phyloP scores from a whole-genome alignment of 192 early-diverging fungal genomes.

The Radiomyces spectabilis region DNA sequence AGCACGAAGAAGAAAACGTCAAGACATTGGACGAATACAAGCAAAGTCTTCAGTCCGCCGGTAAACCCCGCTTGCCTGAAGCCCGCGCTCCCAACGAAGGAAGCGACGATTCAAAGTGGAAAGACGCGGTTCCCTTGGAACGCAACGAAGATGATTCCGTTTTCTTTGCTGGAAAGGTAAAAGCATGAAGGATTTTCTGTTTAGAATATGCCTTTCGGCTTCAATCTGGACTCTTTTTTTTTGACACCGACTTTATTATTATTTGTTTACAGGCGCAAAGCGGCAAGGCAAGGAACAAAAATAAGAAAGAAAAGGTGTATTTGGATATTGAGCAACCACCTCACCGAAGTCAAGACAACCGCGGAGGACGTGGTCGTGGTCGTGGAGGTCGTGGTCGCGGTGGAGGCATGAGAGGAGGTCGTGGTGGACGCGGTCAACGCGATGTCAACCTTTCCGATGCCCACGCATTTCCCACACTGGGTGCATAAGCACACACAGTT shows the following conservation, averaged over 20 bases:
- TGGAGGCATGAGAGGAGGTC: slow-evolving; percentile 24
- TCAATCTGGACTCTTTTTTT: too few species aligned
- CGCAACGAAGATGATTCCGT: slow-evolving; percentile 69
- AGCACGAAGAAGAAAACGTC: slow-evolving; percentile 72
- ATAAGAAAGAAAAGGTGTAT: slow-evolving; percentile 61
- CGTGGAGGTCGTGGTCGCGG: slow-evolving; percentile 38
- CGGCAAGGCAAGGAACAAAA: slow-evolving; percentile 42
- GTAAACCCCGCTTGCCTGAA: slow-evolving; percentile 46
- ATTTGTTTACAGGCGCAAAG: slow-evolving; percentile 5
- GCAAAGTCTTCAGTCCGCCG: slow-evolving; percentile 59
- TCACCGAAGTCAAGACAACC: slow-evolving; percentile 49
- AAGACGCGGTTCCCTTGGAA: slow-evolving; percentile 63
- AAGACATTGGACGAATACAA: slow-evolving; percentile 88
- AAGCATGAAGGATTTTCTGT: too few species aligned
- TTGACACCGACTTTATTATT: not conserved
- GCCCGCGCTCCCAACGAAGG: slow-evolving; percentile 86
- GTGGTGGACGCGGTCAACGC: slow-evolving; percentile 32
- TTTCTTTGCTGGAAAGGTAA: slow-evolving; percentile 64
- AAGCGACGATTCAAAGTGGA: slow-evolving; percentile 75
- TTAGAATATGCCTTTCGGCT: too few species aligned
- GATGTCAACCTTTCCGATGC: slow-evolving; percentile 58
- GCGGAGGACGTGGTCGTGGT: slow-evolving; percentile 45
- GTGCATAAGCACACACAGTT: too few species aligned
- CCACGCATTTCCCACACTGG: slow-evolving; percentile 62
- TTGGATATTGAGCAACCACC: slow-evolving; percentile 71